These are phyloP conservation scores for Xylariales sp. DNA, from an alignment of 2,329 filamentous ascomycete species.

Conservation along the genomic window DNA sequence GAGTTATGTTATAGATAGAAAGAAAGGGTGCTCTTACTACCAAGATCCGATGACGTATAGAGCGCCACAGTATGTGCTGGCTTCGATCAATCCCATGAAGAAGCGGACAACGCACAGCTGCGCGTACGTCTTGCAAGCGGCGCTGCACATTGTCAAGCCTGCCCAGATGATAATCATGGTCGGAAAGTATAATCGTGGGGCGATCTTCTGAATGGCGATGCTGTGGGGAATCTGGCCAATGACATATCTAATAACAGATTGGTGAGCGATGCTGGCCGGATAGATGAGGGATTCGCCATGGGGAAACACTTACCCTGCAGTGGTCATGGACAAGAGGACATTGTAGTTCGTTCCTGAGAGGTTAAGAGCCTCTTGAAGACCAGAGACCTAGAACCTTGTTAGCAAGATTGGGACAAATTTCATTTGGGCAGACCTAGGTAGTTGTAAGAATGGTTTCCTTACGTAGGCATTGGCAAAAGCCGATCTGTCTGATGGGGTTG, in stretches of 20 bases:
- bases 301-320: conserved; percentile 23
- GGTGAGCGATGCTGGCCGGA: no score
- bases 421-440: no score
- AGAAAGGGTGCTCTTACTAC: no score
- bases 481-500: no score
- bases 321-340: conserved; percentile 27
- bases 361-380: conserved; percentile 31
- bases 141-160: conserved; percentile 30
- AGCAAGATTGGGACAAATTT: no score
- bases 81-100: conserved; percentile 39
- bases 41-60: conserved; percentile 48
- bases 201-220: conserved; percentile 42
- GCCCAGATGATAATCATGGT: conserved; percentile 43
- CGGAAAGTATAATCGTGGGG: conserved; percentile 42
- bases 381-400: no score
- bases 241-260: no score
- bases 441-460: no score
- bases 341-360: conserved; percentile 35
- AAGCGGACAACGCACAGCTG: conserved; percentile 35
- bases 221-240: conserved; percentile 39
- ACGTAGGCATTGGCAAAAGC: conserved; percentile 40
- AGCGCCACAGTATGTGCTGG: conserved; percentile 40
- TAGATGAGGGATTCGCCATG: no score
- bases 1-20: no score
- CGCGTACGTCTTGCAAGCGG: conserved; percentile 23